Base-by-base conservation (phyloP, 2,329 filamentous ascomycete genomes). In the Cladosporium cucumerinum region DNA sequence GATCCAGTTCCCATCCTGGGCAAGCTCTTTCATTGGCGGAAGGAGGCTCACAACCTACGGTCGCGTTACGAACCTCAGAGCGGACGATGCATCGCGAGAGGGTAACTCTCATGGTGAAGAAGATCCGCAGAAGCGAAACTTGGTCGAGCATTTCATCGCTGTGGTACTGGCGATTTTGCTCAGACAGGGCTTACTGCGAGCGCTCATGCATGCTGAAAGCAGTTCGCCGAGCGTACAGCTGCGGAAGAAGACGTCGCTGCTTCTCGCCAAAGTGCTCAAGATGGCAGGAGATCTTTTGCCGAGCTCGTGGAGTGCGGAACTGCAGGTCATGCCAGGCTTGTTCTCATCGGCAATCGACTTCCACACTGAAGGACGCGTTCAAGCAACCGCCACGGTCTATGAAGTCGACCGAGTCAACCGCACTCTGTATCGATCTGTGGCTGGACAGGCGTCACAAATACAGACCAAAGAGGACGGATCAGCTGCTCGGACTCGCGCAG, bases 381-480 rank as follows among this genome's bases (percentile, higher is more conserved):
- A 90, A 64, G 92, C 94, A 7, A 93, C 92, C 8, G 89, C 92
- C 8, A 96, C 96, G 21, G 92, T 99, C 14, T 99, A 98, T 73
- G 95, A 98, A 75, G 96, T 99, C 62, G 97, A 97, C 79, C 97
- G 94, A 74, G 93, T 99, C 69, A 99, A 94, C 76, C 87, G 92
- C 68, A 98, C 93, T 0, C 80, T 99, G 16, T 96, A 96, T 74
- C 86, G 93, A 65, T 96, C 92, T 57, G 86, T 87, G 6, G 79
- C 81, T n/a, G 74, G 63, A 8, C 75, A 23, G 71, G 67, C 51
- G 26, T 66, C 63, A 10, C 65, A 68, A n/a, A 61, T 66, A 16
- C 67, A 68, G 43, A 63, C 57, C 1, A 63, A 66, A 23, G 71
- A 73, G 32, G 72, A 72, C 34, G 67, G 77, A 78, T 68, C 71